phyloP scores from a whole-genome alignment of 129 eudicot species.

The Helianthus tuberosus region DNA sequence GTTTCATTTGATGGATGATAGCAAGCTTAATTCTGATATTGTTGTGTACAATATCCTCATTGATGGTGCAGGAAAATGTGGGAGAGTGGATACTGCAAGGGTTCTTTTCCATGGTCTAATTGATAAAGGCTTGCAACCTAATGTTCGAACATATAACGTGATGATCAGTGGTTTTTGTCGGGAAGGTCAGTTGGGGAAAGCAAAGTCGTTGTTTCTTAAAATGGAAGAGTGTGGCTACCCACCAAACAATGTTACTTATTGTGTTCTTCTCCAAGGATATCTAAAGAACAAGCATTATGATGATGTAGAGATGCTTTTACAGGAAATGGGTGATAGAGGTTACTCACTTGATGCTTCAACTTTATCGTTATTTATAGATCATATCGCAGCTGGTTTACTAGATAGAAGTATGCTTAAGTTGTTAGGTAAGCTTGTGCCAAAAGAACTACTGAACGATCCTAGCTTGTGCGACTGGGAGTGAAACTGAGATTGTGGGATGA shows the following conservation, averaged over 20 bases:
- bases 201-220: too few relatives aligned
- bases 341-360: constrained; percentile 16
- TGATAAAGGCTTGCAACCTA: constrained; percentile 4
- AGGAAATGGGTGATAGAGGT: constrained; percentile 14
- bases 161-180: too few relatives aligned
- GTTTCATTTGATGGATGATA: neutral
- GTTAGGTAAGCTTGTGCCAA: constrained; percentile 3
- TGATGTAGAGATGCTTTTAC: constrained; percentile 14
- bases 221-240: constrained; percentile 9
- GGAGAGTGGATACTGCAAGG: neutral
- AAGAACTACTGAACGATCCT: neutral
- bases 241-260: constrained; percentile 1
- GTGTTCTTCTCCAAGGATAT: constrained; percentile 9
- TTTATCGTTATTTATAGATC: neutral
- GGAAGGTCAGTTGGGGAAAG: too few relatives aligned
- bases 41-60: neutral
- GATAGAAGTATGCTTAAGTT: neutral
- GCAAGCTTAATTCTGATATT: neutral
- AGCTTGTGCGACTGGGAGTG: neutral
- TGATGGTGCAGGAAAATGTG: neutral
- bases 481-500: neutral
- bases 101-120: neutral
- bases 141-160: too few relatives aligned
- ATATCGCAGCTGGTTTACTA: neutral
- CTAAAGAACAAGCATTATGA: neutral